phyloP scores from a whole-genome alignment of 108 stramenopile genomes.

The Nannochloropsis granulata region DNA sequence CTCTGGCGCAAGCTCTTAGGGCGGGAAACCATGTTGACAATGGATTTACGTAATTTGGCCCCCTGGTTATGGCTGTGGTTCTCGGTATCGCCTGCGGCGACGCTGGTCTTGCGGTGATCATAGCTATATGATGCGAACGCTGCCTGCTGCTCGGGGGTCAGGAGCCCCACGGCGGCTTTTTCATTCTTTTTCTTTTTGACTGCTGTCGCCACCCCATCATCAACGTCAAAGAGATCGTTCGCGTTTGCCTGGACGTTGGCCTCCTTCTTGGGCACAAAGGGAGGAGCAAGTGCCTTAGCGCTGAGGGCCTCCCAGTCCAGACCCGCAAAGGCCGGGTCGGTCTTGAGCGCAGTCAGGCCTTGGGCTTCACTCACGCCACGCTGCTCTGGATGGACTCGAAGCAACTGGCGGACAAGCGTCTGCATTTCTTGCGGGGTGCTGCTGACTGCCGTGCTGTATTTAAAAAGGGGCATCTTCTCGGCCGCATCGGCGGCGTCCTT shows the following conservation, averaged over 20 bases:
- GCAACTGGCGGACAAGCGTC: neutral
- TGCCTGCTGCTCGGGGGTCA: neutral
- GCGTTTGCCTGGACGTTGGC: neutral
- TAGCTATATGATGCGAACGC: neutral
- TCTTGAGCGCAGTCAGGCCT: neutral
- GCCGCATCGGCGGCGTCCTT: neutral
- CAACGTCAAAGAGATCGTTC: neutral
- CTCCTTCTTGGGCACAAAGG: neutral
- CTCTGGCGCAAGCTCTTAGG: neutral
- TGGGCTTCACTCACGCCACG: neutral
- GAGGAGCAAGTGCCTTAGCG: neutral
- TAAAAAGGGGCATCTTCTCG: neutral
- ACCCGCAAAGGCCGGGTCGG: neutral
- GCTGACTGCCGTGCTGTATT: neutral
- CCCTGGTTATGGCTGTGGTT: neutral
- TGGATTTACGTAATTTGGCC: neutral
- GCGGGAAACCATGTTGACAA: neutral
- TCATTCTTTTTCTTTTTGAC: neutral
- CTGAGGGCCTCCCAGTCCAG: neutral
- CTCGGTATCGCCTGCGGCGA: neutral
- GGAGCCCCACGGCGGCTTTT: neutral
- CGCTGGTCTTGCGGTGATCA: neutral
- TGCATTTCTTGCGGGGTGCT: neutral
- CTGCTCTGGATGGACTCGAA: neutral
- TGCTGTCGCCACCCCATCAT: neutral